Evolutionary conservation across 306 rosid genomes (phyloP).

Genomic region (Amphicarpaea edgeworthii): DNA sequence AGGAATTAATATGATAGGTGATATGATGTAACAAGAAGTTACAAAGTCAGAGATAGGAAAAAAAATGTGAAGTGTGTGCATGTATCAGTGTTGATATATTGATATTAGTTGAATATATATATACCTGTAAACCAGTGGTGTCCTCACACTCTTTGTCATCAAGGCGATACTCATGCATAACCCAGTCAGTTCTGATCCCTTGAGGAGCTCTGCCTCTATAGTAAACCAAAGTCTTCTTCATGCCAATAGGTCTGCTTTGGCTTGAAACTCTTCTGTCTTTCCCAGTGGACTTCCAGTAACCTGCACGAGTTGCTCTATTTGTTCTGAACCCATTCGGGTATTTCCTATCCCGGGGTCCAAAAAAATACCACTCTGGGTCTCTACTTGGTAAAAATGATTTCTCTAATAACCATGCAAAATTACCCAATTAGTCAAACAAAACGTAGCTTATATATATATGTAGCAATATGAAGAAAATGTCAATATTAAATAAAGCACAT

Average conservation of each 20-base stretch:
- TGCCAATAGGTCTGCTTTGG: constrained; percentile 86
- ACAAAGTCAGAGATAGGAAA: background rate
- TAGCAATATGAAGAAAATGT: background rate
- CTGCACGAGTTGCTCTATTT: constrained; percentile 95
- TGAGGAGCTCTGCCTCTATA: constrained; percentile 99
- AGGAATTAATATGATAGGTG: background rate
- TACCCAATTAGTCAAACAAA: constrained; percentile 35
- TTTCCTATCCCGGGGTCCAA: constrained; percentile 92
- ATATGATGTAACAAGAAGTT: background rate
- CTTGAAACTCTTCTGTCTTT: constrained; percentile 81
- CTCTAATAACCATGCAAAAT: constrained; percentile 60
- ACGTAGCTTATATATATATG: background rate
- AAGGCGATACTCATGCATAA: constrained; percentile 97
- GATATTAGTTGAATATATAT: background rate
- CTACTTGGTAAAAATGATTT: constrained; percentile 95
- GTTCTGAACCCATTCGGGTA: constrained; percentile 97
- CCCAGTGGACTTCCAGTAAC: constrained; percentile 97
- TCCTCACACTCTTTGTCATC: constrained; percentile 86
- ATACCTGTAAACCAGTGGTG: constrained; percentile 76
- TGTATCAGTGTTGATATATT: background rate
- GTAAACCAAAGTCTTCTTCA: constrained; percentile 97
- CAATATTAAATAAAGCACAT: background rate
- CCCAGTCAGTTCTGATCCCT: constrained; percentile 97
- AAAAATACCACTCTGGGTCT: constrained; percentile 99
- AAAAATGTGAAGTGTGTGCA: background rate